Conservation (phyloP, 345 rosid species). For the Eutrema yunnanense region DNA sequence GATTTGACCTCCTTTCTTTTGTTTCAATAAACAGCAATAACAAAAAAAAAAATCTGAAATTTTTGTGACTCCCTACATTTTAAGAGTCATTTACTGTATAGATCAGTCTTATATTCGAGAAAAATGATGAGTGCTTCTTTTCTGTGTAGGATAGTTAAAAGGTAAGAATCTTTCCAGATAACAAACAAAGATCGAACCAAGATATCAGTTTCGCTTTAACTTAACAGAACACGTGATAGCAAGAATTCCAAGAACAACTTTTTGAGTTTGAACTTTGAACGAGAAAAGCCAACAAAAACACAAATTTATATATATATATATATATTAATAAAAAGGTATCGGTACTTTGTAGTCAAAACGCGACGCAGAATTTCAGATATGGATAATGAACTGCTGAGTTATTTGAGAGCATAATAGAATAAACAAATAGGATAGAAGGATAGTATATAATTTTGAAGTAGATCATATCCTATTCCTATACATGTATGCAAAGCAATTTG, state of each 20-base stretch:
- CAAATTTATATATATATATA: not conserved
- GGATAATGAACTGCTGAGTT: not conserved
- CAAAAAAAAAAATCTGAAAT: not conserved
- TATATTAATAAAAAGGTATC: not conserved
- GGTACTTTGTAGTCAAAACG: not conserved
- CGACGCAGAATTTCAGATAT: constrained; percentile 15
- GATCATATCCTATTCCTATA: not conserved
- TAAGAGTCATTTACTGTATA: not conserved
- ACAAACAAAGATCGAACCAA: constrained; percentile 31
- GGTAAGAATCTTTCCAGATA: constrained; percentile 21
- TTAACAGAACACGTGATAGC: constrained; percentile 27
- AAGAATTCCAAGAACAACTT: constrained; percentile 23
- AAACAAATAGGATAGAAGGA: not conserved
- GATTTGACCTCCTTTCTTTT: not conserved
- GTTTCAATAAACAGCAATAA: not conserved
- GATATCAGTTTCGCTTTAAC: constrained; percentile 34
- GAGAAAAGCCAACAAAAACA: constrained; percentile 11
- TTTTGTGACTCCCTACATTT: not conserved
- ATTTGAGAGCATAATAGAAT: constrained; percentile 16
- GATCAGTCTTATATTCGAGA: not conserved
- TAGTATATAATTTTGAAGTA: not conserved
- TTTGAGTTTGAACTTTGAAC: constrained; percentile 25
- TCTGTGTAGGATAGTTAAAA: constrained; percentile 5
- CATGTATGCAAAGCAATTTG: not conserved
- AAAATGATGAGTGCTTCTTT: not conserved